Evolutionary conservation across 768 basidiomycete genomes (phyloP).

Genomic region (Termitomyces sp.): DNA sequence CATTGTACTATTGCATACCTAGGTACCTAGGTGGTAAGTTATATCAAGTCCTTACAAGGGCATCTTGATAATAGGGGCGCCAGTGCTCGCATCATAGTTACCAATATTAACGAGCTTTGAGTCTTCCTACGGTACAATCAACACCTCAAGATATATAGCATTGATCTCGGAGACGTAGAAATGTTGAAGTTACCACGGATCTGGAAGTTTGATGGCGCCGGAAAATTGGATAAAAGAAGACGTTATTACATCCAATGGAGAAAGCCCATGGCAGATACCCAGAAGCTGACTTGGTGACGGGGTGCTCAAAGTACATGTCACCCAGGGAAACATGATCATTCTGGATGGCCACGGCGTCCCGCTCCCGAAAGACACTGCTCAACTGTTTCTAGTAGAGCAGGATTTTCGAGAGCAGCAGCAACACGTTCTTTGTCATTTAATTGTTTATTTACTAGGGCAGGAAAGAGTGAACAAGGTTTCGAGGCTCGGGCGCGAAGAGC

Average conservation of each 20-base stretch:
- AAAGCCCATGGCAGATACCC: conserved; percentile 1
- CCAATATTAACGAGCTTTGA: no score
- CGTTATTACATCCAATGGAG: background rate
- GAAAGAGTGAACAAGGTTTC: background rate
- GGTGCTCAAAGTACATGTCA: background rate
- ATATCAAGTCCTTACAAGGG: background rate
- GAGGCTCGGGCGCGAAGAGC: conserved; percentile 14
- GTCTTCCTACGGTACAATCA: background rate
- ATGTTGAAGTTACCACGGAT: background rate
- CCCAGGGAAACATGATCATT: conserved; percentile 2
- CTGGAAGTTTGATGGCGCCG: background rate
- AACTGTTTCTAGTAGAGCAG: conserved; percentile 76
- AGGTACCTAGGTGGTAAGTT: background rate
- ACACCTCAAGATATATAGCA: background rate
- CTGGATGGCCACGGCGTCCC: conserved; percentile 22
- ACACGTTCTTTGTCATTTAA: conserved; percentile 99
- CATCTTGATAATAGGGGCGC: background rate
- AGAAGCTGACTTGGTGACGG: conserved; percentile 9
- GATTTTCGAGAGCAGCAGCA: conserved; percentile 93
- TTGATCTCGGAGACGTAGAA: background rate
- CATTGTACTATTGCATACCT: background rate
- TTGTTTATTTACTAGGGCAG: conserved; percentile 84
- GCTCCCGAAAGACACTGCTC: conserved; percentile 53
- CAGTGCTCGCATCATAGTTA: background rate
- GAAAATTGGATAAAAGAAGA: background rate